A percentile compares a stretch with the other conserved stretches of the same genome.
Conservation (phyloP, 768 basidiomycete genomes). For the Auricularia sp. region DNA sequence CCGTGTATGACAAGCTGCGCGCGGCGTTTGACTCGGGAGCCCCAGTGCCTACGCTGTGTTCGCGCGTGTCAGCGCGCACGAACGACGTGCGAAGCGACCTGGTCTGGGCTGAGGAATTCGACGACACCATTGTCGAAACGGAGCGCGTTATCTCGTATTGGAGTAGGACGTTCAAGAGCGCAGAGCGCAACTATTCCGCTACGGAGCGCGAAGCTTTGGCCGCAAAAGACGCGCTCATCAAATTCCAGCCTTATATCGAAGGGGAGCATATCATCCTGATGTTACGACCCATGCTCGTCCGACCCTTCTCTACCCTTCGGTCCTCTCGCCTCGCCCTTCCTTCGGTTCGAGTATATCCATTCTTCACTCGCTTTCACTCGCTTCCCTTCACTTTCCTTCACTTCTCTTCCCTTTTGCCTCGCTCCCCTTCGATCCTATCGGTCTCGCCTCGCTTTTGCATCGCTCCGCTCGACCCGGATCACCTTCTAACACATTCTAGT, state of each 20-base stretch:
- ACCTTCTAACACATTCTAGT: too few species aligned
- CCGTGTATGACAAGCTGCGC: constrained; percentile 11
- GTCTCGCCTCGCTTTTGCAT: too few species aligned
- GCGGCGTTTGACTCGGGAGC: constrained; percentile 4
- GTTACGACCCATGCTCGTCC: too few species aligned
- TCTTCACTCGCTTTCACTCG: too few species aligned
- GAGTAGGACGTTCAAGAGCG: constrained; percentile 9
- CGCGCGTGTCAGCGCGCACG: constrained; percentile 12
- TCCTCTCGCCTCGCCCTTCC: too few species aligned
- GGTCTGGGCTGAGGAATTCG: constrained; percentile 11
- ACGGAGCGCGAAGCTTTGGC: constrained; percentile 11
- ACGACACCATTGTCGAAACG: constrained; percentile 7
- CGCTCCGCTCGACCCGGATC: too few species aligned
- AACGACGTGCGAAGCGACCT: constrained; percentile 19
- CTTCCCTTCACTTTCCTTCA: too few species aligned
- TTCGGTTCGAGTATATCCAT: too few species aligned
- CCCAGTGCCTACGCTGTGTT: constrained; percentile 3
- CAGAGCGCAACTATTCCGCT: constrained; percentile 10
- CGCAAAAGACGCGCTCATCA: constrained; percentile 10
- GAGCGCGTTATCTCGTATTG: constrained; percentile 11
- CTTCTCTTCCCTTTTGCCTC: too few species aligned
- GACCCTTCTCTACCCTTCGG: too few species aligned
- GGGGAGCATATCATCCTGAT: constrained; percentile 9
- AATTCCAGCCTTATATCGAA: constrained; percentile 12
- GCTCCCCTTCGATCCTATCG: too few species aligned